These are phyloP conservation scores for Monosporozyma aerobia DNA, from an alignment of 805 yeast species.

Conservation along the genomic window DNA sequence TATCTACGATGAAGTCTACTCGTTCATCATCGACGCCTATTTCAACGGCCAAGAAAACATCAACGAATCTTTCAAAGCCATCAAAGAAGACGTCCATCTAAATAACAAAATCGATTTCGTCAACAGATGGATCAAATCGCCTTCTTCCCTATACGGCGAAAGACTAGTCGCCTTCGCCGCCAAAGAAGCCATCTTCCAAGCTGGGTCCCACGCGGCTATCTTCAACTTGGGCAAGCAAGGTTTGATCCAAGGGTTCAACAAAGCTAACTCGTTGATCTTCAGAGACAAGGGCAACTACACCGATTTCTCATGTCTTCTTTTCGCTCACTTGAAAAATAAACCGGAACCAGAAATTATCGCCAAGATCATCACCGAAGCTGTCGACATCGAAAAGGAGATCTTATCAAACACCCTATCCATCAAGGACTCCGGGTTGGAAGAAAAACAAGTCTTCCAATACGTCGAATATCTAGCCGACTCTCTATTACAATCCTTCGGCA, in stretches of 20 bases:
- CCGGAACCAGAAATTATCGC: constrained; percentile 70
- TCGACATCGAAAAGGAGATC: constrained; percentile 81
- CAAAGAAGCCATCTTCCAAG: constrained; percentile 95
- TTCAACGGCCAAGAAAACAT: constrained; percentile 90
- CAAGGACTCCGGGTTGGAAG: constrained; percentile 86
- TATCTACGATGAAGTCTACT: constrained; percentile 94
- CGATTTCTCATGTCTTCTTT: constrained; percentile 91
- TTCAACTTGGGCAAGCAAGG: constrained; percentile 97
- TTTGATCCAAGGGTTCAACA: constrained; percentile 93
- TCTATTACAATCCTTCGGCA: constrained; percentile 79
- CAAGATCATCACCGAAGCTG: constrained; percentile 88
- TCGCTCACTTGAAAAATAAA: constrained; percentile 83
- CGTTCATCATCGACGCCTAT: constrained; percentile 84
- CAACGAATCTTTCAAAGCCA: constrained; percentile 71
- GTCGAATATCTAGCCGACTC: constrained; percentile 96
- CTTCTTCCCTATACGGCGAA: constrained; percentile 82
- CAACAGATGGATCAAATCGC: constrained; percentile 84
- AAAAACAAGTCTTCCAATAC: constrained; percentile 85
- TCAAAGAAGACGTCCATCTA: constrained; percentile 85
- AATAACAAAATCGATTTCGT: constrained; percentile 97
- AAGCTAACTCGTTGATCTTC: constrained; percentile 90
- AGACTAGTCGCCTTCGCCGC: constrained; percentile 97
- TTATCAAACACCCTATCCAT: constrained; percentile 88
- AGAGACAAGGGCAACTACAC: constrained; percentile 98
- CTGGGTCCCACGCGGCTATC: constrained; percentile 94